Evolutionary conservation across 331 rosid species (phyloP), one percentile per base, ranked within the genome.

Genomic region (Saraca asoca): DNA sequence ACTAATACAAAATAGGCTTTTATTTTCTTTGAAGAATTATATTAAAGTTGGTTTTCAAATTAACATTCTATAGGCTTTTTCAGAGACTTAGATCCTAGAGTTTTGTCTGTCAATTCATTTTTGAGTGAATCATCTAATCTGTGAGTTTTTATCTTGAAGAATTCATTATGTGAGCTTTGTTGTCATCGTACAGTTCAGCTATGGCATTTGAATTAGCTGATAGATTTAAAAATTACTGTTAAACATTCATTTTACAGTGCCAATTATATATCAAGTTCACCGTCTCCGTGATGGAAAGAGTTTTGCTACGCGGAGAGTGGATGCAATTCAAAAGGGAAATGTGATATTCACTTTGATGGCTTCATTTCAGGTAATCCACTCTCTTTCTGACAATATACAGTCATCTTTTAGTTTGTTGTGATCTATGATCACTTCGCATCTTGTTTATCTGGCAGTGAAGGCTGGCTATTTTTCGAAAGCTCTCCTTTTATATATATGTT

Each of bases 201-300:
- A 33, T 44, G 43, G 55, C 43, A 20, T 62, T n/a, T 66, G 18
- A 24, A 24, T 24, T 24, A 24, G 31, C 31, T 24, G 9, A 72
- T 48, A 48, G 31, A 54, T 54, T 8, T 71, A 39, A 41, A 72
- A 66, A 72, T 60, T 68, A 13, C 2, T 56, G 49, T 12, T n/a
- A 46, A 62, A 3, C 24, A 63, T 45, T 73, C 51, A 64, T 76
- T 82, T 73, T 81, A 78, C 82, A 93, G 98, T 83, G 65, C 96
- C 98, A 52, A 89, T 93, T 72, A 74, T 86, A 65, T 93, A 93
- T 84, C 82, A 76, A 81, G 95, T 85, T 72, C 66, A 82, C 43
- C 87, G 95, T 61, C 12, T 90, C 29, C 95, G 94, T 53, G 95
- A 93, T 51, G 98, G 98, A 39, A 89, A 75, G 72, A 93, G 84